These are phyloP conservation scores for Amphirosellinia nigrospora DNA, from an alignment of 495 filamentous ascomycete genomes.

Conservation along the genomic window DNA sequence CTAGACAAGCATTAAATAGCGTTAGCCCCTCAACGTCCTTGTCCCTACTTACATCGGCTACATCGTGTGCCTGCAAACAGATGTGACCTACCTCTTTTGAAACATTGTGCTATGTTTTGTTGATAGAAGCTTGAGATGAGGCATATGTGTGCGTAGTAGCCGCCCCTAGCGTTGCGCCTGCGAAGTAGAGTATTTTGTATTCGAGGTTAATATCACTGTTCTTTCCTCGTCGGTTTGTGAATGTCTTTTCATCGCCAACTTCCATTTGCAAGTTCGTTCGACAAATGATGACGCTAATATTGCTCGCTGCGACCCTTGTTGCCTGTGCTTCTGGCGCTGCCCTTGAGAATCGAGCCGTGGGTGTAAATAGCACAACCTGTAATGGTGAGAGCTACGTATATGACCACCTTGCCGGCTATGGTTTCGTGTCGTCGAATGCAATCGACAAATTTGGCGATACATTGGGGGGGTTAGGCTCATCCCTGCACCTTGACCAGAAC, in stretches of 20 bases:
- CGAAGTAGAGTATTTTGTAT: background rate
- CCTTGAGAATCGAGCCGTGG: constrained; percentile 1
- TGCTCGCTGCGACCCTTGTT: constrained; percentile 24
- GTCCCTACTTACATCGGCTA: too few species aligned
- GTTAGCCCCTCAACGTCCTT: background rate
- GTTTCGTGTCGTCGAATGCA: constrained; percentile 63
- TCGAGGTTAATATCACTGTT: constrained; percentile 12
- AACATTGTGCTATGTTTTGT: background rate
- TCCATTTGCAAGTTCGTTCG: too few species aligned
- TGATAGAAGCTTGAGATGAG: background rate
- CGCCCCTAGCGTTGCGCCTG: too few species aligned
- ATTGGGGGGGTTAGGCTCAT: constrained; percentile 70
- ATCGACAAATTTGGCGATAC: constrained; percentile 78
- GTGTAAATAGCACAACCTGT: constrained; percentile 52
- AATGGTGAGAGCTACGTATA: constrained; percentile 70
- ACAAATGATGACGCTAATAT: constrained; percentile 25
- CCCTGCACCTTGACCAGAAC: constrained; percentile 66
- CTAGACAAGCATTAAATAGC: background rate
- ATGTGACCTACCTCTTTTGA: constrained; percentile 12
- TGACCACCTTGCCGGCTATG: constrained; percentile 73
- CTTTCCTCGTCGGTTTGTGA: constrained; percentile 15
- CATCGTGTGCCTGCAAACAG: background rate
- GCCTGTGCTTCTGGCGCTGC: constrained; percentile 24
- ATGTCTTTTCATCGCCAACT: background rate
- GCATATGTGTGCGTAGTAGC: background rate